phyloP scores from a whole-genome alignment of 2,329 filamentous ascomycete genomes.

The Fusarium papillatum region DNA sequence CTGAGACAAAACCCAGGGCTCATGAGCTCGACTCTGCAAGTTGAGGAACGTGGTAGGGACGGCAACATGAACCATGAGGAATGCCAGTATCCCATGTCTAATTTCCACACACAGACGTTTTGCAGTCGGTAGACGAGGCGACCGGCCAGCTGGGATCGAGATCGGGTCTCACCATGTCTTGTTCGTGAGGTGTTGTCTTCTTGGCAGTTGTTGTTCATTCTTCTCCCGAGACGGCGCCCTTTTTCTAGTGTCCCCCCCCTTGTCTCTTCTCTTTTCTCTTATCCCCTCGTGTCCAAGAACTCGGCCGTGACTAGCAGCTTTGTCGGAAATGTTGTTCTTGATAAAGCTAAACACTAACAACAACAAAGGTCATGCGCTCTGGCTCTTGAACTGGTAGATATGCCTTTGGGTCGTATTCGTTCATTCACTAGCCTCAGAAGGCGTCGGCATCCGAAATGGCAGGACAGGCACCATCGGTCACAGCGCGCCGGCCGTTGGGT shows the following conservation, averaged over 20 bases:
- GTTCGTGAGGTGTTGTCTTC: not conserved
- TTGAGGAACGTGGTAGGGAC: slow-evolving; percentile 27
- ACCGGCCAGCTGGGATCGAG: slow-evolving; percentile 25
- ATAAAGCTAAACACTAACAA: not conserved
- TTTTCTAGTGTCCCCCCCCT: not conserved
- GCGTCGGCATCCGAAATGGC: slow-evolving; percentile 27
- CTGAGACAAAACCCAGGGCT: not conserved
- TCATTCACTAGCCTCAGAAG: slow-evolving; percentile 12
- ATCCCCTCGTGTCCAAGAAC: not conserved
- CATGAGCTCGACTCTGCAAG: not conserved
- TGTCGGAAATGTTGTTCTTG: not conserved
- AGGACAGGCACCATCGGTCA: slow-evolving; percentile 23
- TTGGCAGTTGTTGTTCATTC: not conserved
- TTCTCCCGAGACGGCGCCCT: not conserved
- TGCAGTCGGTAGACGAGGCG: slow-evolving; percentile 21
- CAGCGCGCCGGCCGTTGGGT: not conserved
- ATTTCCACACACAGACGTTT: slow-evolving; percentile 20
- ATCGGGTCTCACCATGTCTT: slow-evolving; percentile 1
- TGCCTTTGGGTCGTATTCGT: not conserved
- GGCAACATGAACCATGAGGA: slow-evolving; percentile 27
- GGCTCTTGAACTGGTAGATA: not conserved
- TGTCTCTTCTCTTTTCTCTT: not conserved
- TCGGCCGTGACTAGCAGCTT: not conserved
- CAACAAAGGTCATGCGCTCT: not conserved
- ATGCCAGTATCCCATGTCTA: slow-evolving; percentile 34